Evolutionary conservation across 2,329 filamentous ascomycete genomes (phyloP), one percentile per base, ranked within the genome.

Genomic region (Verticillium zaregamsianum): DNA sequence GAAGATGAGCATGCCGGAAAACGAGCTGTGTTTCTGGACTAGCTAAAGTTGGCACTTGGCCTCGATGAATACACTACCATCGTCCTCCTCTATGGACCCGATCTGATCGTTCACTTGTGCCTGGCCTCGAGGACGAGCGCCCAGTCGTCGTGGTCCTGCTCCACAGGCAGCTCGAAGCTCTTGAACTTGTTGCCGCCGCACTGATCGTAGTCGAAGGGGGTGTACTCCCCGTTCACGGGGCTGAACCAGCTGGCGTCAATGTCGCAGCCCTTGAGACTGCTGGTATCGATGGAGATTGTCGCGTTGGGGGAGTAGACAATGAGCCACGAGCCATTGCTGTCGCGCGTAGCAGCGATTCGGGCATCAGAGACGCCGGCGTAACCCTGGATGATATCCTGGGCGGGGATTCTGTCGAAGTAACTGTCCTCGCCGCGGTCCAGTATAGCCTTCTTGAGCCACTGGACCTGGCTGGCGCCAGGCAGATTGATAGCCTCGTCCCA

Each of bases 121-220:
- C n/a, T n/a, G 39, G 39, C 39, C 39, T 45, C 39, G 5, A 45
- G 39, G 20, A 45, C 39, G 6, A 40, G 56, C 17, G 56, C n/a
- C 56, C 56, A 58, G 56, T 58, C 56, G 33, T 37, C 32, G 15
- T 58, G 56, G 20, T n/a, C 56, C n/a, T 58, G 28, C 35, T 40
- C 56, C 20, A 58, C 32, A 37, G 56, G 56, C 56, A 58, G 35
- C 33, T 58, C 32, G 3, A 58, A 58, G 33, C n/a, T 28, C 20
- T 31, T 28, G 23, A 58, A 11, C 20, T 37, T 31, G 11, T 17
- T 25, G 14, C 56, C 17, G 32, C n/a, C n/a, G 56, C 56, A 58
- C 11, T 58, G 56, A 28, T 58, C 23, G 56, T 58, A 58, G 56
- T 40, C 56, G 20, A 58, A 58, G 32, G 20, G 17, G 11, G 56